Conservation (phyloP, 768 basidiomycete species). For the Calocybe cyanea region DNA sequence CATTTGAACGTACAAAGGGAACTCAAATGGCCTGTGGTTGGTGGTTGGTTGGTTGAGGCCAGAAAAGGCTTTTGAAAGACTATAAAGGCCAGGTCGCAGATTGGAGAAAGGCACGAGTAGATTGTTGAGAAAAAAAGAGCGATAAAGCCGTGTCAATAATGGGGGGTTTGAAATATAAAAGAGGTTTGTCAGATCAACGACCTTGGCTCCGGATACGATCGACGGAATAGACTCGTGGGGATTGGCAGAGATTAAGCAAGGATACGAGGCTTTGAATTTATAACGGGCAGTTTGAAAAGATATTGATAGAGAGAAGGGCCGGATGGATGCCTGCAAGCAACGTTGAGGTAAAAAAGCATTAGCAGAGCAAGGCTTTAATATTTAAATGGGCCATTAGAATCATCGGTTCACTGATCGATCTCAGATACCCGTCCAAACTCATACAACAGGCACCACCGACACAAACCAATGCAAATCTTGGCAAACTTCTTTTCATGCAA, state of each 20-base stretch:
- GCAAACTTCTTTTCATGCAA: no score
- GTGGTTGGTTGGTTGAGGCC: no score
- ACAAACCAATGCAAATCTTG: background rate
- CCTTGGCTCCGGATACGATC: constrained; percentile 25
- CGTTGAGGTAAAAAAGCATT: no score
- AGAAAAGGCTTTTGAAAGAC: background rate
- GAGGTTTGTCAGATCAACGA: constrained; percentile 16
- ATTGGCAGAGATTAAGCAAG: no score
- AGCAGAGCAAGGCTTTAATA: no score
- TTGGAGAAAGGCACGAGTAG: constrained; percentile 5
- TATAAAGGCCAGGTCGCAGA: background rate
- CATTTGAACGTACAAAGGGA: constrained; percentile 7
- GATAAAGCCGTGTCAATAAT: constrained; percentile 14
- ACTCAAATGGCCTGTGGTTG: background rate
- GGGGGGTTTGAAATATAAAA: constrained; percentile 13
- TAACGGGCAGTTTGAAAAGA: no score
- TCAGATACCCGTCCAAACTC: constrained; percentile 16
- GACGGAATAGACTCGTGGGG: no score
- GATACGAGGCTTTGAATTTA: no score
- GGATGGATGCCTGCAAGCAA: no score
- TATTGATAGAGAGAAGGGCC: no score
- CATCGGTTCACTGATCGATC: constrained; percentile 21
- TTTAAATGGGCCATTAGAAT: no score
- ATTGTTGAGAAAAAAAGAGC: constrained; percentile 3
- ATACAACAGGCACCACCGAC: constrained; percentile 4